These are phyloP conservation scores for Kandelia obovata DNA, from an alignment of 345 rosid genomes.

Conservation along the genomic window DNA sequence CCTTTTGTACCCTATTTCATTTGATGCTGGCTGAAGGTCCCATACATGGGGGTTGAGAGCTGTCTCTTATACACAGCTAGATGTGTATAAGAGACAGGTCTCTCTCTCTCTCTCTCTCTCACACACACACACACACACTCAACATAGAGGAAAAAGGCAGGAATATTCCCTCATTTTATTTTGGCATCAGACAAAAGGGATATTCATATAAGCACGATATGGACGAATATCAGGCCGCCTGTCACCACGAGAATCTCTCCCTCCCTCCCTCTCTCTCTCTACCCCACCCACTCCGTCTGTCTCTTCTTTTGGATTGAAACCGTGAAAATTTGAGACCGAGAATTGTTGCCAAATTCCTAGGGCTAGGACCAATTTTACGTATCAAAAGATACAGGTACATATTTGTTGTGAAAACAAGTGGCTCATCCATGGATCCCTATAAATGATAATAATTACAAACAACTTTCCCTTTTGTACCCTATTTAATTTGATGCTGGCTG, in stretches of 20 bases:
- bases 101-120: too few species aligned
- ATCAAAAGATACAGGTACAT: not conserved
- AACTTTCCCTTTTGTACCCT: not conserved
- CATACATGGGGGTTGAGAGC: too few species aligned
- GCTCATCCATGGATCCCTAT: too few species aligned
- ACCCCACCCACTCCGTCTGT: not conserved
- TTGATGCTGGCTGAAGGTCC: not conserved
- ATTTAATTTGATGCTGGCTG: slow-evolving; percentile 1
- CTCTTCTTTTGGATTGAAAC: not conserved
- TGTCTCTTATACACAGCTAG: too few species aligned
- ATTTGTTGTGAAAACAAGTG: too few species aligned
- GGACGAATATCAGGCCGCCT: not conserved
- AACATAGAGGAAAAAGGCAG: not conserved
- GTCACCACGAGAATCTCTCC: not conserved
- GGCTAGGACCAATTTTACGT: not conserved
- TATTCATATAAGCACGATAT: slow-evolving; percentile 1
- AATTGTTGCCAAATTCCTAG: too few species aligned
- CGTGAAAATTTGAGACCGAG: not conserved
- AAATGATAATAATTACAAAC: not conserved
- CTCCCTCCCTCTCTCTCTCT: not conserved
- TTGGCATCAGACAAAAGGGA: slow-evolving; percentile 5
- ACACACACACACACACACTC: not conserved
- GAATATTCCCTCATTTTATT: slow-evolving; percentile 35
- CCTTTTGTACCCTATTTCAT: not conserved
- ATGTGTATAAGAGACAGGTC: too few species aligned